These are phyloP conservation scores for Fusarium aywerte DNA, from an alignment of 2,329 filamentous ascomycete species.

Conservation along the genomic window DNA sequence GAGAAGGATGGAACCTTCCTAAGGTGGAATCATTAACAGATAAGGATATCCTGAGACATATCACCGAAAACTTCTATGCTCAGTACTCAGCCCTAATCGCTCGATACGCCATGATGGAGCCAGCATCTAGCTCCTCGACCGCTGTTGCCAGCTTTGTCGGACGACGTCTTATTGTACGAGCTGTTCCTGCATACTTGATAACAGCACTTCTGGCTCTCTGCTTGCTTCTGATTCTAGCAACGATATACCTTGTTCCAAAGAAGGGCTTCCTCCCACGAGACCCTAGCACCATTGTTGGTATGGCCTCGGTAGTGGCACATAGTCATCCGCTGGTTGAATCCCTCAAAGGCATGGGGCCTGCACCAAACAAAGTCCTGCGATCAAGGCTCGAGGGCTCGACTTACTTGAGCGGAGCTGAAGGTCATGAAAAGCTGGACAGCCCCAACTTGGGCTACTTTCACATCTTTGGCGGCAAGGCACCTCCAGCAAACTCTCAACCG, in stretches of 20 bases:
- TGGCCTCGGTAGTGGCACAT: constrained; percentile 52
- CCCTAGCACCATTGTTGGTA: constrained; percentile 50
- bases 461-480: constrained; percentile 43
- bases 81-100: constrained; percentile 52
- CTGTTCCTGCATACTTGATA: constrained; percentile 49
- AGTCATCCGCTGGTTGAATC: constrained; percentile 51
- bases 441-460: constrained; percentile 43
- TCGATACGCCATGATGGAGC: constrained; percentile 47
- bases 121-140: constrained; percentile 23
- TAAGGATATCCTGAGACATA: constrained; percentile 34
- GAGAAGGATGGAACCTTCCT: constrained; percentile 32
- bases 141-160: constrained; percentile 45
- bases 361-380: constrained; percentile 43
- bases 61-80: constrained; percentile 49
- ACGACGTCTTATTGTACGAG: constrained; percentile 48
- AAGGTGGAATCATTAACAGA: constrained; percentile 44
- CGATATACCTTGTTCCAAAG: constrained; percentile 42
- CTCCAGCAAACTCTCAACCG: constrained; percentile 17
- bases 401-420: constrained; percentile 51
- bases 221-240: constrained; percentile 36
- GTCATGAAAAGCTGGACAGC: constrained; percentile 48
- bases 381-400: constrained; percentile 44
- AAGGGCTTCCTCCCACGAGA: constrained; percentile 52
- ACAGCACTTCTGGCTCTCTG: constrained; percentile 46
- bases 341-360: constrained; percentile 51